A percentile compares a stretch with the other conserved stretches of the same genome.
phyloP scores from a whole-genome alignment of 768 basidiomycete genomes.

The Mycena metata region DNA sequence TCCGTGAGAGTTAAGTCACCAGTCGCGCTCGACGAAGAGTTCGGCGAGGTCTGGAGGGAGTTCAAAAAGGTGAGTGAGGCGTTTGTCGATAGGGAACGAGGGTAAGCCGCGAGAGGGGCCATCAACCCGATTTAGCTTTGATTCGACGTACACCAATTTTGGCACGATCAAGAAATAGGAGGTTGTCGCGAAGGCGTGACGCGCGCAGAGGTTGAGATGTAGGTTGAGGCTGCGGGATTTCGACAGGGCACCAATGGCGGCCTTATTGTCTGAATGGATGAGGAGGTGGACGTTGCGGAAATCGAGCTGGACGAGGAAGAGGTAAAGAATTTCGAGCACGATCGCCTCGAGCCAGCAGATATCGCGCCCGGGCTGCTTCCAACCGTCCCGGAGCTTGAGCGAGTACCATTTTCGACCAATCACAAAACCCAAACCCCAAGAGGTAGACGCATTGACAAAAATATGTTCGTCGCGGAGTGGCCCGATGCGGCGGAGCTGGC shows the following conservation, averaged over 20 bases:
- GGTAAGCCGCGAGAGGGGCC: not conserved
- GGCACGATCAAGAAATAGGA: not conserved
- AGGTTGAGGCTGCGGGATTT: not conserved
- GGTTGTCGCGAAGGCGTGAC: not conserved
- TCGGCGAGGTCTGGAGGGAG: not conserved
- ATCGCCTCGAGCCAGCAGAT: not conserved
- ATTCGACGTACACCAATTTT: not conserved
- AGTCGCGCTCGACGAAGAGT: not conserved
- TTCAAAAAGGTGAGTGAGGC: not conserved
- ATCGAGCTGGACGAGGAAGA: not conserved
- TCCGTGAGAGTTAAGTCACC: too few relatives aligned
- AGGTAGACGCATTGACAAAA: slow-evolving; percentile 55
- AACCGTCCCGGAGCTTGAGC: not conserved
- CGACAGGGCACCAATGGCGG: not conserved
- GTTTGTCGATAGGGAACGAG: not conserved
- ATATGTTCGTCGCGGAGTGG: slow-evolving; percentile 36
- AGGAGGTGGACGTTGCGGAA: not conserved
- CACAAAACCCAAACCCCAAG: not conserved
- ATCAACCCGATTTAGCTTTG: not conserved
- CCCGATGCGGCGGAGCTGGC: slow-evolving; percentile 32
- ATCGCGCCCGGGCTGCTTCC: not conserved
- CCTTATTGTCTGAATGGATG: not conserved
- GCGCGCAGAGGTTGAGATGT: not conserved
- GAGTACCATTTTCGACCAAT: not conserved
- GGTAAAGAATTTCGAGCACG: not conserved